These are phyloP conservation scores for Lasiodiplodia gonubiensis DNA, from an alignment of 2,329 filamentous ascomycete genomes.

Conservation along the genomic window DNA sequence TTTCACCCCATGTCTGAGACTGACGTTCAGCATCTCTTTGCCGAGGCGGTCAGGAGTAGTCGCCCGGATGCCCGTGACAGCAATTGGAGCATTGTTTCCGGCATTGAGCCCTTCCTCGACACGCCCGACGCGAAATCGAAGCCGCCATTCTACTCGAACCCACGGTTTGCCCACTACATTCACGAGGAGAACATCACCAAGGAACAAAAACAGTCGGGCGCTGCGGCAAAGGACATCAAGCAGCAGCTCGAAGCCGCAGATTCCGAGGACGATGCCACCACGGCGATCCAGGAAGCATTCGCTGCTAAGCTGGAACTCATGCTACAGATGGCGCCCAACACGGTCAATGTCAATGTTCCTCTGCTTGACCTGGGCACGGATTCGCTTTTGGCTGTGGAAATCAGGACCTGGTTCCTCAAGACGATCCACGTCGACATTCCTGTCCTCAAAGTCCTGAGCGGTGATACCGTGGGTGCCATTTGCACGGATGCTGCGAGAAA, in stretches of 20 bases:
- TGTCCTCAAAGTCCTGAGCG: conserved; percentile 54
- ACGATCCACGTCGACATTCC: conserved; percentile 53
- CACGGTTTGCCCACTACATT: neutral
- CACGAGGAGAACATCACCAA: neutral
- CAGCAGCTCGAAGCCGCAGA: neutral
- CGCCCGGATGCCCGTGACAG: no score
- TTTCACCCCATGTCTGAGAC: conserved; percentile 50
- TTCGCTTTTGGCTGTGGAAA: conserved; percentile 48
- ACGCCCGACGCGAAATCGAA: no score
- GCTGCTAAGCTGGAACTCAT: neutral
- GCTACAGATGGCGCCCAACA: neutral
- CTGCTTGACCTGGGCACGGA: conserved; percentile 42
- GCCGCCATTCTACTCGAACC: no score
- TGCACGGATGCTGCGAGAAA: neutral
- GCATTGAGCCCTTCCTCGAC: no score
- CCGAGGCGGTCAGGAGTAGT: no score
- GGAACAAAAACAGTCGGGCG: neutral
- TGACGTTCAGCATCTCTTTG: conserved; percentile 31
- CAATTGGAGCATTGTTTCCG: no score
- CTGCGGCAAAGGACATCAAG: neutral
- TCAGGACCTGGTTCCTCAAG: conserved; percentile 57
- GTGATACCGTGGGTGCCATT: conserved; percentile 29
- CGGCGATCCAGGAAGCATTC: neutral
- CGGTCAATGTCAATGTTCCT: neutral
- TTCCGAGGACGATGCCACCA: neutral